Base-by-base conservation (phyloP, 2,329 filamentous ascomycete species). In the Pestalotiopsis sp. region DNA sequence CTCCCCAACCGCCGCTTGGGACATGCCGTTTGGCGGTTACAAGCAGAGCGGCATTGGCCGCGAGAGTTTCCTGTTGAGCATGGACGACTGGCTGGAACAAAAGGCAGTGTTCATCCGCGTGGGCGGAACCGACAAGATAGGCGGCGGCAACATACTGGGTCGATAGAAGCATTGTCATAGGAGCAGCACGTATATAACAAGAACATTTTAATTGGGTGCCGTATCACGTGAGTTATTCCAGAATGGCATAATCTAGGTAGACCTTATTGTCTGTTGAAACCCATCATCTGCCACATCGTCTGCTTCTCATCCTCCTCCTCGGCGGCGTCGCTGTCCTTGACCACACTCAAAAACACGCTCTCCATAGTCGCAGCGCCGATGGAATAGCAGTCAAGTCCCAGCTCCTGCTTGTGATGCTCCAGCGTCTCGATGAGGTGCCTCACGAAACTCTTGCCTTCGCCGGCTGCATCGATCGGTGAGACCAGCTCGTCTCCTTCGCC, bases 291-390 rank as follows among this genome's bases (percentile, higher is more conserved):
- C 66, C 66, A 67, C 72, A 78, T 49, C 78, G 25, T 71, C 70
- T 70, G 72, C 66, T 69, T 66, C 62, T 66, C 63, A n/a, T 71
- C 72, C 31, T 75, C 75, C 77, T 89, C 89, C 74, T 90, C 89
- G 65, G 86, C 81, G 3, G 89, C 83, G 75, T 88, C 83, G 74
- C 90, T 88, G 76, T 89, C 87, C 65, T 86, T 86, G 1, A 93
- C 89, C 71, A 93, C 91, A 23, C 83, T 86, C 74, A 93, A 80
- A 78, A 93, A 93, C 0, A 93, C 90, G 69, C 91, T 88, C 78
- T 93, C 91, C 70, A 93, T 81, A 2, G 90, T 92, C 5, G 90
- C 90, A 52, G 89, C 88, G 4, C 85, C 87, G 65, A 93, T 87
- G 23, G 87, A 89, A 74, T 92, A 92, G 73, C 91, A 90, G 74